Conservation (phyloP, 2,329 filamentous ascomycete species). For the Nannizziopsis barbatae region DNA sequence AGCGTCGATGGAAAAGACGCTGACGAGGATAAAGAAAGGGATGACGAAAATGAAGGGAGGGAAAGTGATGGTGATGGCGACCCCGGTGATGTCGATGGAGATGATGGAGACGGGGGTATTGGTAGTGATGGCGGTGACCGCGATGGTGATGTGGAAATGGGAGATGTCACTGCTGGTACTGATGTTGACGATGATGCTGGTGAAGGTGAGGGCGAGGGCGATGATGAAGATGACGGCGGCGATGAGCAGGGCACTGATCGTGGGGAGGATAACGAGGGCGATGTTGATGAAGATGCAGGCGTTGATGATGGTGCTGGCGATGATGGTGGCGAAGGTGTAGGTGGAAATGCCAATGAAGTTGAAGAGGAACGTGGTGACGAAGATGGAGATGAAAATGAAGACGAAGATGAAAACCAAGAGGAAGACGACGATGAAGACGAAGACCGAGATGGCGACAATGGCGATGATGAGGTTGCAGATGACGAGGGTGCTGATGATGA, state of each 20-base stretch:
- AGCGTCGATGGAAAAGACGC: constrained; percentile 12
- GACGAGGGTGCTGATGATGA: not conserved
- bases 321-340: not conserved
- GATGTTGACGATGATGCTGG: not conserved
- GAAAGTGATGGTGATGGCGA: not conserved
- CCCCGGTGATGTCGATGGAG: not conserved
- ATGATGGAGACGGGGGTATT: not conserved
- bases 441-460: not conserved
- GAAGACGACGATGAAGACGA: not conserved
- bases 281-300: constrained; percentile 13
- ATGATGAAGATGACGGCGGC: not conserved
- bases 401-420: not conserved
- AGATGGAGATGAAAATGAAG: not conserved
- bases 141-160: not conserved
- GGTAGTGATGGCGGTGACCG: not conserved
- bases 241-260: not conserved
- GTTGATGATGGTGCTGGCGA: constrained; percentile 5
- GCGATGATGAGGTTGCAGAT: not conserved
- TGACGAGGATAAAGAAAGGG: not conserved
- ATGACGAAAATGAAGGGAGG: no score
- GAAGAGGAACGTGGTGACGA: not conserved
- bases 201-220: not conserved
- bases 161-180: not conserved
- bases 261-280: not conserved
- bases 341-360: no score